Percentiles rank a stretch among this genome's conserved stretches.
phyloP scores from a whole-genome alignment of 139 green algal species.

The Chlamydomonas sphaeroides region DNA sequence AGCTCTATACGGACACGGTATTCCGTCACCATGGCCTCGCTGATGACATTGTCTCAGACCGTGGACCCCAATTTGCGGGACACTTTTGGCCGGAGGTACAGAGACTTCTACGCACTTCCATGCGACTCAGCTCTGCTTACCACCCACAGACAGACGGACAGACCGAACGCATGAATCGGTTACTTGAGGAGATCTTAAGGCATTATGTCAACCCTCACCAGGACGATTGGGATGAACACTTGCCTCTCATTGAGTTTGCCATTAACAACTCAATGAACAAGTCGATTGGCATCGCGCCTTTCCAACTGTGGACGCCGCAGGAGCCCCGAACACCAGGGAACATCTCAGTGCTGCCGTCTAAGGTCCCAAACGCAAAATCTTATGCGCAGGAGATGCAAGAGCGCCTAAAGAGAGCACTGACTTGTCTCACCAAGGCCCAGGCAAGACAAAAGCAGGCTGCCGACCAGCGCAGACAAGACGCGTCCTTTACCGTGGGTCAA shows the following conservation, averaged over 20 bases:
- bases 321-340: not conserved
- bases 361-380: not conserved
- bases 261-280: constrained; percentile 54
- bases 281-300: constrained; percentile 47
- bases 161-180: too few species aligned
- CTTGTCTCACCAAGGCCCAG: constrained; percentile 31
- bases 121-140: too few species aligned
- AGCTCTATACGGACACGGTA: too few species aligned
- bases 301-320: constrained; percentile 45
- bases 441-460: constrained; percentile 21
- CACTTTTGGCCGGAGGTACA: too few species aligned
- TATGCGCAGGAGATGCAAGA: constrained; percentile 37
- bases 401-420: not conserved
- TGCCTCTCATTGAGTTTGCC: constrained; percentile 61
- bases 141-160: too few species aligned
- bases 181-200: constrained; percentile 68
- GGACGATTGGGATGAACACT: constrained; percentile 61
- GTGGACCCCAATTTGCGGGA: too few species aligned
- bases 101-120: too few species aligned
- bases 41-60: too few species aligned
- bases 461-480: not conserved
- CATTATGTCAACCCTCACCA: constrained; percentile 42
- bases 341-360: not conserved
- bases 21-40: too few species aligned
- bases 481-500: constrained; percentile 4